A percentile compares a stretch with the other conserved stretches of the same genome.
phyloP scores from a whole-genome alignment of 257 asterid species.

The Capsicum baccatum region DNA sequence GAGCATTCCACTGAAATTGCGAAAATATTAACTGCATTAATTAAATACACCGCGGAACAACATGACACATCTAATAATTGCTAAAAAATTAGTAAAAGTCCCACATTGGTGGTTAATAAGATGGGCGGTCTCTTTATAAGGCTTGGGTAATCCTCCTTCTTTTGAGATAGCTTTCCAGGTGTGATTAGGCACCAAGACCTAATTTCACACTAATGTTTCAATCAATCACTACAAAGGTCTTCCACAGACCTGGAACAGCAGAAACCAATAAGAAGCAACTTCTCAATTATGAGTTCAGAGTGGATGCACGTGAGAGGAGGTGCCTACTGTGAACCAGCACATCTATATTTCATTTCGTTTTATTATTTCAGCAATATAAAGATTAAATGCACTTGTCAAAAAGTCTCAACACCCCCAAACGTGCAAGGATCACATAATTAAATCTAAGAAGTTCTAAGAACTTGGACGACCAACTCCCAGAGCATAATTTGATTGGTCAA shows the following conservation, averaged over 20 bases:
- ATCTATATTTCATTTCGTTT: background rate
- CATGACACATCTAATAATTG: background rate
- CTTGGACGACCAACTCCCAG: constrained; percentile 8
- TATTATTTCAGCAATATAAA: background rate
- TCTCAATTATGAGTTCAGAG: constrained; percentile 19
- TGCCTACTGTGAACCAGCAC: background rate
- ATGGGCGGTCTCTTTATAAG: no score
- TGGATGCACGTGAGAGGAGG: background rate
- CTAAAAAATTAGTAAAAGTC: no score
- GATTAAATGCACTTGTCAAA: background rate
- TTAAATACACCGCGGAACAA: background rate
- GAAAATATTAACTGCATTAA: background rate
- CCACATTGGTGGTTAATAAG: no score
- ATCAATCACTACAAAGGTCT: background rate
- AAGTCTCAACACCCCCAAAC: background rate
- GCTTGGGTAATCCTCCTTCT: no score
- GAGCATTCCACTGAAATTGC: background rate
- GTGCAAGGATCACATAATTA: background rate
- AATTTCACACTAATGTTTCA: background rate
- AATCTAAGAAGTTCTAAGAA: background rate
- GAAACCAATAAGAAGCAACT: background rate
- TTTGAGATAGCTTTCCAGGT: no score
- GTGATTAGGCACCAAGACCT: no score
- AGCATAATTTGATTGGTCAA: background rate
- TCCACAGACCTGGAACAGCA: background rate